Evolutionary conservation across 805 yeast genomes (phyloP).

Genomic region (Candida corydali): DNA sequence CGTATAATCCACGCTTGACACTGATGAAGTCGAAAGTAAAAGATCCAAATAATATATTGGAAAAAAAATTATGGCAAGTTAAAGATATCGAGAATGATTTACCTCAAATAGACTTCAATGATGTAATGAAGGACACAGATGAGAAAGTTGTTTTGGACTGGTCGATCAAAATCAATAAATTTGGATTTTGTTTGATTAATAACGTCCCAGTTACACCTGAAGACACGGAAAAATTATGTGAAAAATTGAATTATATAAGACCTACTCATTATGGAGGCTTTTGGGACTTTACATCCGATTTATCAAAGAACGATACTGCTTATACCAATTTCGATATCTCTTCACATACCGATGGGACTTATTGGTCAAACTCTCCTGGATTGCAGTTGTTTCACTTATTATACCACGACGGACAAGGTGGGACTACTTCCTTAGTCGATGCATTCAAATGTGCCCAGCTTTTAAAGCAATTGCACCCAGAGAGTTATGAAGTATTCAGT

Average conservation of each 20-base stretch:
- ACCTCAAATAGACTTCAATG: conserved; percentile 47
- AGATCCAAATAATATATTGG: conserved; percentile 26
- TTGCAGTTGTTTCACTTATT: conserved; percentile 64
- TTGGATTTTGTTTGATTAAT: conserved; percentile 61
- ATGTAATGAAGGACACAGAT: conserved; percentile 36
- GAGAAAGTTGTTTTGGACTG: conserved; percentile 46
- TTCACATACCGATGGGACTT: conserved; percentile 70
- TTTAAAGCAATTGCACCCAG: conserved; percentile 44
- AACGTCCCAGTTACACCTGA: conserved; percentile 58
- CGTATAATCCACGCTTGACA: conserved; percentile 49
- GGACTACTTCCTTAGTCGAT: conserved; percentile 64
- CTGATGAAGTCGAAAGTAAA: conserved; percentile 22
- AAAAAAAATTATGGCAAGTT: conserved; percentile 42
- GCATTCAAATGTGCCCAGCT: conserved; percentile 57
- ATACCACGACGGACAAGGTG: conserved; percentile 63
- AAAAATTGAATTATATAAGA: conserved; percentile 54
- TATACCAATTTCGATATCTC: conserved; percentile 64
- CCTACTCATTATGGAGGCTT: conserved; percentile 78
- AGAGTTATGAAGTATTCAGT: conserved; percentile 47
- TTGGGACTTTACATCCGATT: conserved; percentile 73
- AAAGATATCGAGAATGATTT: conserved; percentile 32
- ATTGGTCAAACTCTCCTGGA: conserved; percentile 72
- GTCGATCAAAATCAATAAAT: conserved; percentile 48
- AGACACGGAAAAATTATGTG: conserved; percentile 54
- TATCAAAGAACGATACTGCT: conserved; percentile 66